Evolutionary conservation across 345 rosid genomes (phyloP), one percentile per base, ranked within the genome.

Genomic region (Salix purpurea): DNA sequence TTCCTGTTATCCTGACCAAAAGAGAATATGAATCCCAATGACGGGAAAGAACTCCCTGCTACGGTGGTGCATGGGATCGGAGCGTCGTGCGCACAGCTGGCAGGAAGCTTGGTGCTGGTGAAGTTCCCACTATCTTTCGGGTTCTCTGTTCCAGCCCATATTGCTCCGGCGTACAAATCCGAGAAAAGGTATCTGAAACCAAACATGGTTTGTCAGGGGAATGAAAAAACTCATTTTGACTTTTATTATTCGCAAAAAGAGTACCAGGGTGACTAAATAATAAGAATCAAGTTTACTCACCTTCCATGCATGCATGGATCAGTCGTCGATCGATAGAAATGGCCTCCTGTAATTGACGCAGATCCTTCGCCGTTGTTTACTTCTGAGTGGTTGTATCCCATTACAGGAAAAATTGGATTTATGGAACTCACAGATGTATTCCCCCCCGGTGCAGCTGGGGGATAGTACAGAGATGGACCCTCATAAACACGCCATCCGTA

Each of bases 261-360:
- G 46, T 42, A 10, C 6, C 18, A 46, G 52, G 52, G 6, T 14
- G 52, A 34, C 36, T 34, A 34, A 34, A 34, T 34, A 34, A 34
- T 4, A 0, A 34, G 36, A 34, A 34, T 34, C 36, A 34, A 19
- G 70, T 19, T 30, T 26, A 42, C 86, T 83, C 67, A 87, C 91
- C 79, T 88, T 77, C 91, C 88, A 78, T 83, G 65, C 81, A 82
- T 23, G 78, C 90, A 87, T 79, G 91, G 88, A 86, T 90, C 90
- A 62, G 85, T 81, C 40, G 26, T 77, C 71, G 88, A 85, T 76
- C 89, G 79, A 71, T 80, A 87, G 54, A 87, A 86, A 74, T 87
- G 88, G 42, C 89, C 90, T 26, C 91, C 91, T 4, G 80, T 79
- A 61, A 87, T 83, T 21, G 89, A 82, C 46, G 91, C 89, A 39